These are phyloP conservation scores for Penicillium cataractarum DNA, from an alignment of 495 filamentous ascomycete species.

Conservation along the genomic window DNA sequence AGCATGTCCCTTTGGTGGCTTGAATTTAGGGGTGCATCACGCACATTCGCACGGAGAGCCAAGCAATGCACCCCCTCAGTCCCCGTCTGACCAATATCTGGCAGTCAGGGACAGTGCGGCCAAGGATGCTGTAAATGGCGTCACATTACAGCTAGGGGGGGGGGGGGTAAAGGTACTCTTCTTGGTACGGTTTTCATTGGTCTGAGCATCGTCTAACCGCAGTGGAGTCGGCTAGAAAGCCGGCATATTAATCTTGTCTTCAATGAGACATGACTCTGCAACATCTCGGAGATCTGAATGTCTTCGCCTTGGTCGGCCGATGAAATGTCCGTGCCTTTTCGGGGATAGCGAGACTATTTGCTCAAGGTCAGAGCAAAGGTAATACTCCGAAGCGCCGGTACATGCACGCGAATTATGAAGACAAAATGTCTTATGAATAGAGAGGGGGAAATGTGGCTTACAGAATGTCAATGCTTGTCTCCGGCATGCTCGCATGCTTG, in stretches of 20 bases:
- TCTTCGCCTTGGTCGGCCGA: neutral
- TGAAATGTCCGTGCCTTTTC: neutral
- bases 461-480: neutral
- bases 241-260: neutral
- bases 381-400: neutral
- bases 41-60: slow-evolving; percentile 4
- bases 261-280: neutral
- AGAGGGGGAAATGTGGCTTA: neutral
- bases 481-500: neutral
- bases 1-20: slow-evolving; percentile 6
- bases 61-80: slow-evolving; percentile 8
- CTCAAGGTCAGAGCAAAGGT: neutral
- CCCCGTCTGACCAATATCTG: neutral
- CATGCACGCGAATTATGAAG: neutral
- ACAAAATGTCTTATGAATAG: too few species aligned
- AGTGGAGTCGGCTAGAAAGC: neutral
- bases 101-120: neutral
- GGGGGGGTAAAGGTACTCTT: neutral
- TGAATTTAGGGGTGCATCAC: slow-evolving; percentile 9
- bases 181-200: neutral
- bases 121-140: slow-evolving; percentile 8
- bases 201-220: neutral
- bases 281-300: neutral
- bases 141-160: slow-evolving; percentile 3
- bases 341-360: neutral